phyloP scores from a whole-genome alignment of 164 flowering plant species.

The Magnolia kwangsiensis region DNA sequence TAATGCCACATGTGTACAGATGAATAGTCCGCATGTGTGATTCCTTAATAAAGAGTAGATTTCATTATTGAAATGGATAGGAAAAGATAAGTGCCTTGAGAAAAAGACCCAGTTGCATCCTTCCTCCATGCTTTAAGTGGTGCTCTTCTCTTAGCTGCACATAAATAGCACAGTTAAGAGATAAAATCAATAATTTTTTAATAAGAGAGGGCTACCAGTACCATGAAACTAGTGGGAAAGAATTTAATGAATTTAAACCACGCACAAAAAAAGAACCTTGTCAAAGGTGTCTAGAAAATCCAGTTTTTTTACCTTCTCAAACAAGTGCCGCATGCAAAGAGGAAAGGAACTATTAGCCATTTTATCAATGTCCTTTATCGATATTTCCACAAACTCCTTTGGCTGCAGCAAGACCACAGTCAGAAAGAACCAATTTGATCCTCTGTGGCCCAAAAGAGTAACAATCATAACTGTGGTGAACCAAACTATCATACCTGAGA shows the following conservation, averaged over 20 bases:
- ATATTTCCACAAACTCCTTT: slow-evolving; percentile 62
- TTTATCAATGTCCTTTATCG: slow-evolving; percentile 76
- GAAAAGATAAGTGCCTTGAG: slow-evolving; percentile 56
- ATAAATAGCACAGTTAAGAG: slow-evolving; percentile 2
- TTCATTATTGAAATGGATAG: not conserved
- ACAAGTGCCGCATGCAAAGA: slow-evolving; percentile 89
- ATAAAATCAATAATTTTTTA: not conserved
- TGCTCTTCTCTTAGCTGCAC: slow-evolving; percentile 92
- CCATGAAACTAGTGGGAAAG: not conserved
- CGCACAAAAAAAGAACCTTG: not conserved
- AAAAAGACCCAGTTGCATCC: slow-evolving; percentile 96
- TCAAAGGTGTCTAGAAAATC: not conserved
- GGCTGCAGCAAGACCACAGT: slow-evolving; percentile 40
- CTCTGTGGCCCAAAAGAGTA: not conserved
- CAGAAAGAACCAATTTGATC: slow-evolving; percentile 4
- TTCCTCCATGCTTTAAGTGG: slow-evolving; percentile 93
- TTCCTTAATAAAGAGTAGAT: not conserved
- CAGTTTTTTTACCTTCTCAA: slow-evolving; percentile 59
- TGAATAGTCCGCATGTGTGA: not conserved
- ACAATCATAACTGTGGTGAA: not conserved
- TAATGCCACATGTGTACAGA: not conserved
- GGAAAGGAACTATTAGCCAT: slow-evolving; percentile 84
- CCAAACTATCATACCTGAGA: slow-evolving; percentile 57
- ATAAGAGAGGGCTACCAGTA: not conserved
- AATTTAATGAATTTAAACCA: not conserved